These are phyloP conservation scores for Penicillium decumbens DNA, from an alignment of 2,329 filamentous ascomycete genomes.

Conservation along the genomic window DNA sequence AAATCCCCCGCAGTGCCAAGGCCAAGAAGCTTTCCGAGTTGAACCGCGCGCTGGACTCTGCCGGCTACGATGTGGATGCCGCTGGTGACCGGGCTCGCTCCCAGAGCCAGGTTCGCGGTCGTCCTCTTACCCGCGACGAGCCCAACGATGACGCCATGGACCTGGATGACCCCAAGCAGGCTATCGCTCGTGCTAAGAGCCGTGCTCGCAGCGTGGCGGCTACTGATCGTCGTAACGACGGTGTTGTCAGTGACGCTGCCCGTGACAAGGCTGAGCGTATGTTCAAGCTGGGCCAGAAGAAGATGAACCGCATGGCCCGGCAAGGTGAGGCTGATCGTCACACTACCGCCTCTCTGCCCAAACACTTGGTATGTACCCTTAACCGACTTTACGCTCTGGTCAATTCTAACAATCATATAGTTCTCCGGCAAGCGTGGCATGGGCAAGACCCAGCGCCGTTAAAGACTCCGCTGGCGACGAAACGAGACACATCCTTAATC, in stretches of 20 bases:
- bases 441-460: slow-evolving; percentile 66
- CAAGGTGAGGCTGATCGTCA: slow-evolving; percentile 97
- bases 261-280: slow-evolving; percentile 79
- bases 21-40: slow-evolving; percentile 82
- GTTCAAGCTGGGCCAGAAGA: slow-evolving; percentile 87
- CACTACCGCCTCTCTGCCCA: slow-evolving; percentile 71
- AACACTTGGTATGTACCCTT: slow-evolving; percentile 72
- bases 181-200: slow-evolving; percentile 67
- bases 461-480: slow-evolving; percentile 24
- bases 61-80: slow-evolving; percentile 77
- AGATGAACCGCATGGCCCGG: slow-evolving; percentile 97
- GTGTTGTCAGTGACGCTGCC: slow-evolving; percentile 60
- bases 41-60: slow-evolving; percentile 75
- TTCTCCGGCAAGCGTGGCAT: slow-evolving; percentile 88
- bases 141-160: slow-evolving; percentile 69
- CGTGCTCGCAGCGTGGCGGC: slow-evolving; percentile 55
- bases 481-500: slow-evolving; percentile 31
- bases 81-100: slow-evolving; percentile 69
- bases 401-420: slow-evolving; percentile 46
- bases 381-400: background rate
- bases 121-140: slow-evolving; percentile 61
- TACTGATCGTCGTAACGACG: slow-evolving; percentile 44
- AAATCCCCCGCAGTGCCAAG: slow-evolving; percentile 78
- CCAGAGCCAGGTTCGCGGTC: slow-evolving; percentile 59
- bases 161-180: slow-evolving; percentile 41